These are phyloP conservation scores for Ophiosphaerella narmari DNA, from an alignment of 2,329 filamentous ascomycete species.

Conservation along the genomic window DNA sequence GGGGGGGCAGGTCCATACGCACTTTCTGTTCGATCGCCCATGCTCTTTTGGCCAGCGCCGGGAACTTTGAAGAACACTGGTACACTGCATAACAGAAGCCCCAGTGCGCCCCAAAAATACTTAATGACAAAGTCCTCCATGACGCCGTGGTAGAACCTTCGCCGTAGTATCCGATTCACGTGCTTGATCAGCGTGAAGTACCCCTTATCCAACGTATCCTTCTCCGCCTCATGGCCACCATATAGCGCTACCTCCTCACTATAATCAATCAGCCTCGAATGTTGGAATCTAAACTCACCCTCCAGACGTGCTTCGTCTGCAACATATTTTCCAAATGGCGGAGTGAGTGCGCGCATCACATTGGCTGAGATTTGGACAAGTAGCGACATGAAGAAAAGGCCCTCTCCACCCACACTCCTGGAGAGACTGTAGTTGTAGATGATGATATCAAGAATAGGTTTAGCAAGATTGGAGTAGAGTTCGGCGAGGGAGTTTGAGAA, in stretches of 20 bases:
- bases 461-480: conserved; percentile 93
- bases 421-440: conserved; percentile 97
- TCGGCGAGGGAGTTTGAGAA: conserved; percentile 96
- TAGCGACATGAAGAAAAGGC: conserved; percentile 91
- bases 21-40: conserved; percentile 72
- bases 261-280: conserved; percentile 93
- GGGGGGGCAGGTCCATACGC: conserved; percentile 27
- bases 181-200: conserved; percentile 99
- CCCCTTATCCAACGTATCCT: conserved; percentile 94
- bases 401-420: conserved; percentile 93
- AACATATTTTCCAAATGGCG: conserved; percentile 96
- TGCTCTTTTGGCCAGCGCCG: conserved; percentile 58
- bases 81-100: conserved; percentile 87
- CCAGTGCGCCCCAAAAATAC: conserved; percentile 97
- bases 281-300: conserved; percentile 94
- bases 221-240: conserved; percentile 88
- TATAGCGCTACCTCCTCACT: conserved; percentile 95
- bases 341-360: conserved; percentile 91
- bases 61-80: conserved; percentile 96
- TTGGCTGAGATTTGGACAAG: conserved; percentile 91
- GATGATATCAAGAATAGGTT: conserved; percentile 91
- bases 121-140: conserved; percentile 99
- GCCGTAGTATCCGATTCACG: conserved; percentile 90
- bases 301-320: conserved; percentile 93
- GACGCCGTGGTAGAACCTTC: conserved; percentile 94